phyloP scores from a whole-genome alignment of 2,329 filamentous ascomycete genomes.

The Chaetothyriales sp. region DNA sequence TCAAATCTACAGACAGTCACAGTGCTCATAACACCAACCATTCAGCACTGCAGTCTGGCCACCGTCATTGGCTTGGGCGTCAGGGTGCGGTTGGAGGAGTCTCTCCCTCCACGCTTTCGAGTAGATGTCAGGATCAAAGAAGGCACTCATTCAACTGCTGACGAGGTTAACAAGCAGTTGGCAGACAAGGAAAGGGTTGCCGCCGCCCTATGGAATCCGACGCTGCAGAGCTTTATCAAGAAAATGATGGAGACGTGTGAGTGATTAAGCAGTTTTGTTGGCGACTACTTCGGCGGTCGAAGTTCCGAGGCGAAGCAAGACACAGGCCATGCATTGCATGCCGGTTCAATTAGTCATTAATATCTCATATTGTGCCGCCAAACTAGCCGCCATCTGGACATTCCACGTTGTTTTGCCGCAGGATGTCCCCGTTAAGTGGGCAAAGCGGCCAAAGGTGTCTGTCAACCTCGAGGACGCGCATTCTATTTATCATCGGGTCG shows the following conservation, averaged over 20 bases:
- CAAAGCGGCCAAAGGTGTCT: too few species aligned
- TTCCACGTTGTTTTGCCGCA: too few species aligned
- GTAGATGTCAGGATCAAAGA: conserved; percentile 90
- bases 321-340: background rate
- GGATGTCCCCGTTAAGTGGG: too few species aligned
- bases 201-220: conserved; percentile 85
- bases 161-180: conserved; percentile 93
- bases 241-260: conserved; percentile 87
- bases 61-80: conserved; percentile 93
- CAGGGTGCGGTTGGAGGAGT: conserved; percentile 76
- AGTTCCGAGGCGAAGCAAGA: too few species aligned
- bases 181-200: conserved; percentile 93
- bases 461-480: too few species aligned
- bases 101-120: conserved; percentile 77
- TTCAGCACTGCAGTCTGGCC: conserved; percentile 89
- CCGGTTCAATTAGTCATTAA: too few species aligned
- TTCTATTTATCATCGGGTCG: too few species aligned
- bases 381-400: background rate
- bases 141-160: conserved; percentile 85
- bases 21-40: conserved; percentile 86
- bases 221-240: conserved; percentile 68
- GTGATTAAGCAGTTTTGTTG: conserved; percentile 26
- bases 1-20: conserved; percentile 58
- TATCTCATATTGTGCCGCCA: too few species aligned
- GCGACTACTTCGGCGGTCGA: too few species aligned